Evolutionary conservation across 495 filamentous ascomycete species (phyloP).

Genomic region (Daldinia decipiens): DNA sequence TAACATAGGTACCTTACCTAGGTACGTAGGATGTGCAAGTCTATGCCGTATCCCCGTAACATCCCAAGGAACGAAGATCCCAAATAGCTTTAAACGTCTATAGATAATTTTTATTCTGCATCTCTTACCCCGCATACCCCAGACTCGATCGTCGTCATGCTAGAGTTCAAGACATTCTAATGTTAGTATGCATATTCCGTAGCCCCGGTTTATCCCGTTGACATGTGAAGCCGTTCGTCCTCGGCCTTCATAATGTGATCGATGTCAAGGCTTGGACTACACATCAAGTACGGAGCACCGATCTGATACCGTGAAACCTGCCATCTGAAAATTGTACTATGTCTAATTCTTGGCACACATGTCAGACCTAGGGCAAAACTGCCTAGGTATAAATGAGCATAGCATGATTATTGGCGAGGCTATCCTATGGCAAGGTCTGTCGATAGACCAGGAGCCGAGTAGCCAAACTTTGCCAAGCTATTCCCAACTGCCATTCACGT

Average conservation of each 20-base stretch:
- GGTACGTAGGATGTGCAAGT: not conserved
- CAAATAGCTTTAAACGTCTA: not conserved
- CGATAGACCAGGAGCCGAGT: not conserved
- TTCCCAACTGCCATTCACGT: not conserved
- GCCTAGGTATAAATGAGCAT: not conserved
- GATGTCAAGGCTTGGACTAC: not conserved
- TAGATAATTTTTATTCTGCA: not conserved
- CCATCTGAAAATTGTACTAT: not conserved
- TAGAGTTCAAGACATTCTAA: conserved; percentile 4
- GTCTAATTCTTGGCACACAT: conserved; percentile 1
- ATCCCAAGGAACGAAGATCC: not conserved
- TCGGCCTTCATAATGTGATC: not conserved
- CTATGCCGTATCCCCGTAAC: not conserved
- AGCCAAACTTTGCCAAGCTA: not conserved
- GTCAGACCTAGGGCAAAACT: conserved; percentile 1
- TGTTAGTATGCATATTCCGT: not conserved
- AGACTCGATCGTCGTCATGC: not conserved
- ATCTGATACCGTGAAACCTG: not conserved
- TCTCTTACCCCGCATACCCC: conserved; percentile 25
- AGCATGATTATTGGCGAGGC: not conserved
- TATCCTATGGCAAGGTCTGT: not conserved
- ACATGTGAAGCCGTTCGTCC: conserved; percentile 29
- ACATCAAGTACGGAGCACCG: not conserved
- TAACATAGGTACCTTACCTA: too few species aligned
- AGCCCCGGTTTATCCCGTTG: conserved; percentile 30